phyloP scores from a whole-genome alignment of 1,284 basidiomycete species.

The Ustilago crameri region DNA sequence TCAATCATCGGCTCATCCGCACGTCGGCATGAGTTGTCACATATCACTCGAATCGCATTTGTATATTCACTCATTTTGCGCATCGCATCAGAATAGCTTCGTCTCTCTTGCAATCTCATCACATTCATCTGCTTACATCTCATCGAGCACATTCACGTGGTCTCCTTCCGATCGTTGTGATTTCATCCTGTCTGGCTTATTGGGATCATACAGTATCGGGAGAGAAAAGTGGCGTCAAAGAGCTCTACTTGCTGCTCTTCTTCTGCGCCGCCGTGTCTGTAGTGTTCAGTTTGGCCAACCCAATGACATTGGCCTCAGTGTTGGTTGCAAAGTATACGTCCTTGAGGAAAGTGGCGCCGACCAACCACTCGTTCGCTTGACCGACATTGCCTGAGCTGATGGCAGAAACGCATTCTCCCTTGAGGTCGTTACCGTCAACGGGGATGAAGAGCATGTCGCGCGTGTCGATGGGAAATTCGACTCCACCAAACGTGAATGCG shows the following conservation, averaged over 20 bases:
- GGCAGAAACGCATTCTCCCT: conserved; percentile 79
- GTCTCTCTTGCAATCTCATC: not conserved
- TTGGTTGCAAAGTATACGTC: conserved; percentile 75
- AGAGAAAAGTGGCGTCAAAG: not conserved
- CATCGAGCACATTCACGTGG: not conserved
- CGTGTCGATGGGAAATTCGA: conserved; percentile 71
- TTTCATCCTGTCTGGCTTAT: not conserved
- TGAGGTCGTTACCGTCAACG: conserved; percentile 74
- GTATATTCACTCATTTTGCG: not conserved
- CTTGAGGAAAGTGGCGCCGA: conserved; percentile 69
- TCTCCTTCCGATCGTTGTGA: not conserved
- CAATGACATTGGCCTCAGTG: conserved; percentile 76
- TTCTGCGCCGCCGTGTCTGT: conserved; percentile 9
- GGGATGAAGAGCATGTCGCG: conserved; percentile 79
- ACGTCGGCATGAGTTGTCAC: no score
- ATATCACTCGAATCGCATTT: not conserved
- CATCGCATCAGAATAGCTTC: not conserved
- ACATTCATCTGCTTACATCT: conserved; percentile 2
- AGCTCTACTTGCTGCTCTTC: not conserved
- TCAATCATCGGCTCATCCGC: not conserved
- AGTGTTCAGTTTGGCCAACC: conserved; percentile 72
- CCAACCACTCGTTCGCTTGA: conserved; percentile 77
- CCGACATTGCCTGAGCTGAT: conserved; percentile 74
- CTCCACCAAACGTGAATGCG: conserved; percentile 77
- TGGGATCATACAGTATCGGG: not conserved